These are phyloP conservation scores for Gonapodya sp. DNA, from an alignment of 192 early-diverging fungal genomes.

Conservation along the genomic window DNA sequence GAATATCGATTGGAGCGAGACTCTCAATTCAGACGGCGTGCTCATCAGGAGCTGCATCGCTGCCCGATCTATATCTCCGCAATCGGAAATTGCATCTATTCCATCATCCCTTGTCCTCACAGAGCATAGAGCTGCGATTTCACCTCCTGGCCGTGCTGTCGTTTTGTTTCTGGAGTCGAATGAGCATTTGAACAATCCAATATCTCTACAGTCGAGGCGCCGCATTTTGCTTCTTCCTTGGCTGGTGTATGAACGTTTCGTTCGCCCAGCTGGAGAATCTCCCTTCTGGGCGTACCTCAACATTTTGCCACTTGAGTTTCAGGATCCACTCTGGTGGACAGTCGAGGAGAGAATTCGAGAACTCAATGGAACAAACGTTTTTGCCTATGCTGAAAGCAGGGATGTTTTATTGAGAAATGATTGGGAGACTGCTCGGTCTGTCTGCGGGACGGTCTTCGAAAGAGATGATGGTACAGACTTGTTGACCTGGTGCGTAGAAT, in stretches of 20 bases:
- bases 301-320: neutral
- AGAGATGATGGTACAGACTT: neutral
- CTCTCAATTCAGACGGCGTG: neutral
- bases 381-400: neutral
- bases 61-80: neutral
- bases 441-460: neutral
- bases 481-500: neutral
- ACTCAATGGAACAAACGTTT: neutral
- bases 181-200: neutral
- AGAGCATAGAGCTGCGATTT: neutral
- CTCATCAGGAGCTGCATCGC: neutral
- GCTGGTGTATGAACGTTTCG: neutral
- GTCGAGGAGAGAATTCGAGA: neutral
- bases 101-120: constrained; percentile 2
- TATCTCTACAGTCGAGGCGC: neutral
- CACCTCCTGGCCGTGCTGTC: neutral
- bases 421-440: neutral
- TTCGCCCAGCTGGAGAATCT: neutral
- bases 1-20: neutral
- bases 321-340: constrained; percentile 1
- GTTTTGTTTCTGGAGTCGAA: neutral
- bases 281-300: neutral
- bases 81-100: neutral
- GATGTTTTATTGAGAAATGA: neutral
- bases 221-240: neutral